Evolutionary conservation across 768 basidiomycete genomes (phyloP).

Genomic region (Brasilioporus rufonigricans): DNA sequence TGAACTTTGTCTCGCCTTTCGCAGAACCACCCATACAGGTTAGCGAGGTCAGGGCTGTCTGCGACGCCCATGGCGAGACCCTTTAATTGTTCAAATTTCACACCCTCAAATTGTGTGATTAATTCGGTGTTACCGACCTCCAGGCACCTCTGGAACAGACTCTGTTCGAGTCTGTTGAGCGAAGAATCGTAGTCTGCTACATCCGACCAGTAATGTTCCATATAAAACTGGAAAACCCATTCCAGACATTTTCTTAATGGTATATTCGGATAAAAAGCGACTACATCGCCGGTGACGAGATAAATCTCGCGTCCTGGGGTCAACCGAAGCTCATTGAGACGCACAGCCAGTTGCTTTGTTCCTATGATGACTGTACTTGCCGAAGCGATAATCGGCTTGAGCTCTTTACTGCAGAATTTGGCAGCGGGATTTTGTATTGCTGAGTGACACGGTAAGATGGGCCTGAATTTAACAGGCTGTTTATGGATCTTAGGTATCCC

Average conservation of each 20-base stretch:
- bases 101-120: too few species aligned
- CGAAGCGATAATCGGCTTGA: slow-evolving; percentile 7
- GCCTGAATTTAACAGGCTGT: not conserved
- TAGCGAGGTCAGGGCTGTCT: too few species aligned
- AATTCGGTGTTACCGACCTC: too few species aligned
- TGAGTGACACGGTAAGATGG: not conserved
- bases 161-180: too few species aligned
- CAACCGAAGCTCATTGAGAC: slow-evolving; percentile 3
- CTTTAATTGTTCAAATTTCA: too few species aligned
- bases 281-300: not conserved
- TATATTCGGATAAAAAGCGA: too few species aligned
- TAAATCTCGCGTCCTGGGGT: not conserved
- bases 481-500: slow-evolving; percentile 18
- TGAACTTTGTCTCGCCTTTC: too few species aligned
- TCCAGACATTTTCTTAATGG: too few species aligned
- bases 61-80: too few species aligned
- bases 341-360: slow-evolving; percentile 12
- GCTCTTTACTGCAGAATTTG: not conserved
- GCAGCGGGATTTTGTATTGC: not conserved
- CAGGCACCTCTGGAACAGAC: too few species aligned
- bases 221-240: not conserved
- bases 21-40: too few species aligned
- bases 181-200: too few species aligned
- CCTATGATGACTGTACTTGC: slow-evolving; percentile 7
- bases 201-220: not conserved